Conservation (phyloP, 371 early-diverging fungal species). For the Gilbertella persicaria region DNA sequence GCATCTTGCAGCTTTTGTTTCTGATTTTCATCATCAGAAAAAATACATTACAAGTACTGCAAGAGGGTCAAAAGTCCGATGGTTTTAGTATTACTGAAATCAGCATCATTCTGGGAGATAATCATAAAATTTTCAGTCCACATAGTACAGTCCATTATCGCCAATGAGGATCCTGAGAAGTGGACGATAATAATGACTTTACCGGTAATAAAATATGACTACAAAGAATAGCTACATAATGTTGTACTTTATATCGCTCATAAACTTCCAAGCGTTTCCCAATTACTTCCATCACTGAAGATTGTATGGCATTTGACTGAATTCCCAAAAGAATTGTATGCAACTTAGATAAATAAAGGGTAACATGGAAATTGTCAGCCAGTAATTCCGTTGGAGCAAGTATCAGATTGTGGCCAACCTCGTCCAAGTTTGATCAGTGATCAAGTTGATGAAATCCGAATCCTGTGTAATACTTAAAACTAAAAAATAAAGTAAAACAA, state of each 20-base stretch:
- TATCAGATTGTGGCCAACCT: constrained; percentile 8
- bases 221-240: constrained; percentile 8
- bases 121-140: constrained; percentile 9
- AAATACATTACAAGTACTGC: constrained; percentile 8
- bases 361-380: constrained; percentile 4
- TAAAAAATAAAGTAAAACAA: constrained; percentile 8
- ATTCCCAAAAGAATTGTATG: constrained; percentile 3
- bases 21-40: constrained; percentile 10
- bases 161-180: constrained; percentile 6
- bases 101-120: constrained; percentile 9
- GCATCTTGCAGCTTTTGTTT: constrained; percentile 8
- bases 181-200: constrained; percentile 9
- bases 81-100: constrained; percentile 1
- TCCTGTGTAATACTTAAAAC: constrained; percentile 12
- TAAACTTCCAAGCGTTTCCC: constrained; percentile 7
- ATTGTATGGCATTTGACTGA: constrained; percentile 5
- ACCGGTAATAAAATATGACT: constrained; percentile 1
- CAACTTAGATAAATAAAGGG: constrained; percentile 5
- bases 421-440: constrained; percentile 6
- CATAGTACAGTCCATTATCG: constrained; percentile 10
- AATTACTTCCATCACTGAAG: constrained; percentile 5
- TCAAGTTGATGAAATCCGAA: constrained; percentile 8
- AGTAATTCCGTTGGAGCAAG: constrained; percentile 7
- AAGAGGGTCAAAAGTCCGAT: constrained; percentile 3
- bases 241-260: constrained; percentile 11